Base-by-base conservation (phyloP, 1,284 basidiomycete species). In the Prillingera fragicola region DNA sequence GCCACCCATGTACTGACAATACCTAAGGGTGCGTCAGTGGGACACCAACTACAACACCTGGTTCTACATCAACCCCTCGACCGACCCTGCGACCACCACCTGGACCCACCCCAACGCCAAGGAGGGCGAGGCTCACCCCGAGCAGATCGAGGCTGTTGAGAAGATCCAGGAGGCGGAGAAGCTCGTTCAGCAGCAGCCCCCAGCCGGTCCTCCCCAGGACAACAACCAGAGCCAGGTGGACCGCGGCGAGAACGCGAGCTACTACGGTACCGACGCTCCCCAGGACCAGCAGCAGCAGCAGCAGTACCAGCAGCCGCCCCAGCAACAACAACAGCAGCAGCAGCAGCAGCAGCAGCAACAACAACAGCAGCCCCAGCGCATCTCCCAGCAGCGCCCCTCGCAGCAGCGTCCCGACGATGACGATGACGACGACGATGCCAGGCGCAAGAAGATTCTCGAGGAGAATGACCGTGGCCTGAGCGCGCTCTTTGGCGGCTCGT, bases 61-160 rank as follows among this genome's bases (percentile, higher is more conserved):
- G 43, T 60, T 56, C 50, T 60, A 62, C 37, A 50, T 67, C 45
- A 62, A 67, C 54, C 60, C 65, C 0, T 47, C 43, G 4, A 65
- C 59, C n/a, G 47, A 63, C 42, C 62, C 61, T 10, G 56, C 60
- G 6, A 60, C 60, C 8, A 62, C 56, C n/a, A 51, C 56, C 8
- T 65, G 63, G 61, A 65, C 54, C 9, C 62, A 62, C 48, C 64
- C 62, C 2, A 23, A 33, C 35, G 25, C 42, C 17, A 32, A 39
- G 23, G 45, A 48, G n/a, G 61, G 60, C n/a, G 35, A 63, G 46
- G 39, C 58, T 9, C 56, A 59, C 36, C 59, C 60, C n/a, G 62
- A 63, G 43, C 60, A 64, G 40, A 33, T 53, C 13, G 44, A 49
- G 8, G 57, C 55, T 5, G 32, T 57, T n/a, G 28, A 44, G 38